Base-by-base conservation (phyloP, 2,329 filamentous ascomycete species). In the Colletotrichum sp. region DNA sequence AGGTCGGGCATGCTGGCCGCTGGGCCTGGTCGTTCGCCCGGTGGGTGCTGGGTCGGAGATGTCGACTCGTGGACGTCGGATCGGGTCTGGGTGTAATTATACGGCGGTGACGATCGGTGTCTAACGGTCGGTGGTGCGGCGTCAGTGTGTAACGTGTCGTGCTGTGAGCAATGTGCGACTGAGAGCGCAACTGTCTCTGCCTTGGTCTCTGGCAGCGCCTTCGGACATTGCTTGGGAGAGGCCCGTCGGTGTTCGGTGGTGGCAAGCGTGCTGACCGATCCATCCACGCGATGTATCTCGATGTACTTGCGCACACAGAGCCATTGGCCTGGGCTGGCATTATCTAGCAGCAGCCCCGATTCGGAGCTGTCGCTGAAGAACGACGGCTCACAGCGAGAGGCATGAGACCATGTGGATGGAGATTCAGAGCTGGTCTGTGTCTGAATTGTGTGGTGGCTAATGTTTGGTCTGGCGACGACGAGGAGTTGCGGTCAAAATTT, bases 231-330 rank as follows among this genome's bases (percentile, higher is more conserved):
- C 52, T 69, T 73, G 74, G 52, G 74, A 59, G 70, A 69, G 66
- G 57, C 70, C 70, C 70, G 74, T 69, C 74, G 74, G 74, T 57
- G 57, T 73, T 76, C 74, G 74, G 74, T 65, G 74, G 70, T 74
- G 70, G 74, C 73, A 68, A 72, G n/a, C 15, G 52, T 68, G 55
- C 67, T 74, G 67, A 61, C 64, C 70, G 65, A 69, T 62, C 27
- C 52, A 65, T 68, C 57, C 25, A 72, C 55, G 30, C 61, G 32
- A 36, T 13, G 36, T 49, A 64, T 39, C 62, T 44, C 12, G 22
- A 44, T 49, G 39, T 66, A 66, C 36, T 30, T 52, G 59, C 19
- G 32, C 19, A 34, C 30, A 25, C 36, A 44, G 32, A 39, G 30
- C 44, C 19, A 13, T 25, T 22, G 44, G n/a, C n/a, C 44, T 22